Percentiles rank a stretch among this genome's conserved stretches.
Conservation (phyloP, 208 protist species). For the Crithidia thermophila region DNA sequence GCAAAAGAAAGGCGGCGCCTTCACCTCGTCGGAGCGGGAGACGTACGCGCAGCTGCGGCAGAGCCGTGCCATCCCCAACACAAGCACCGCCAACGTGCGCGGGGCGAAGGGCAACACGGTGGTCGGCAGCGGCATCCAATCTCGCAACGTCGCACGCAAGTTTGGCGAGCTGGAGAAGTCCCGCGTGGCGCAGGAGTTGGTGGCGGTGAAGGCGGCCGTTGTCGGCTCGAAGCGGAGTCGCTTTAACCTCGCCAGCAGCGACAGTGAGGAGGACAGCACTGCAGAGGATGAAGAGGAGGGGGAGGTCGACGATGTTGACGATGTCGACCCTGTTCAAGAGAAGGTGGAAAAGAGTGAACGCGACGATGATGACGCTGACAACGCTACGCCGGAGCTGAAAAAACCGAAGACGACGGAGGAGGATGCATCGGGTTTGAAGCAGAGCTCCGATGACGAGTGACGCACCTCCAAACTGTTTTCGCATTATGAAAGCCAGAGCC, state of each 20-base stretch:
- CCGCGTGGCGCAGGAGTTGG: slow-evolving; percentile 32
- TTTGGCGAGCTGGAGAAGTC: slow-evolving; percentile 37
- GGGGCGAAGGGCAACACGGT: slow-evolving; percentile 29
- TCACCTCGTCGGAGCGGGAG: slow-evolving; percentile 70
- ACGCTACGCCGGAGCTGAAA: too few relatives aligned
- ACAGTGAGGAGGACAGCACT: slow-evolving; percentile 34
- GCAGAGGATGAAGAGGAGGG: not conserved
- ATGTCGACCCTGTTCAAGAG: not conserved
- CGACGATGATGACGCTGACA: too few relatives aligned
- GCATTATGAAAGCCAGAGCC: too few relatives aligned
- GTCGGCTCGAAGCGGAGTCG: slow-evolving; percentile 28
- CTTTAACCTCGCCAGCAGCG: slow-evolving; percentile 36
- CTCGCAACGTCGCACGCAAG: slow-evolving; percentile 20
- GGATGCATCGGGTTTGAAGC: too few relatives aligned
- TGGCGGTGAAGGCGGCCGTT: slow-evolving; percentile 28
- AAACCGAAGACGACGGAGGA: not conserved
- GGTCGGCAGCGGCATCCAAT: slow-evolving; percentile 22
- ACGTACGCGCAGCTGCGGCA: slow-evolving; percentile 69
- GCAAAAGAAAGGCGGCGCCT: slow-evolving; percentile 78
- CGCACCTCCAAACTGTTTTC: too few relatives aligned
- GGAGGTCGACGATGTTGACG: not conserved
- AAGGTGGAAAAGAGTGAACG: not conserved
- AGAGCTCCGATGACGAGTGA: too few relatives aligned
- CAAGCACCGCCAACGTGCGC: slow-evolving; percentile 28
- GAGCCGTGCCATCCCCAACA: slow-evolving; percentile 49